Conservation (phyloP, 257 asterid species). For the Solanum chiquidenum region DNA sequence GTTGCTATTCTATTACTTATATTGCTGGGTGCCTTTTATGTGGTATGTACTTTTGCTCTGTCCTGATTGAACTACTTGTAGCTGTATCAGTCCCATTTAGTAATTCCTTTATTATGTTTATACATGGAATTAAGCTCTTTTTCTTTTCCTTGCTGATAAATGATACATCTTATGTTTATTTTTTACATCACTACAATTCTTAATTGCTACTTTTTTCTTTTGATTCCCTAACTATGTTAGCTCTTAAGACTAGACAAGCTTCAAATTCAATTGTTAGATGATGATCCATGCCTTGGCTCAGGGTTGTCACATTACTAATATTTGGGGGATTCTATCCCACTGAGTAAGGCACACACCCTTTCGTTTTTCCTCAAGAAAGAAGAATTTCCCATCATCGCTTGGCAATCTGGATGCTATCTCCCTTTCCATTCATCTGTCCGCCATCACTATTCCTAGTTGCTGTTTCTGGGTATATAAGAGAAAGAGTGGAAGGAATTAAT, state of each 20-base stretch:
- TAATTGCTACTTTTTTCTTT: not conserved
- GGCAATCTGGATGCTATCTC: not conserved
- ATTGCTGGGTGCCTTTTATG: conserved; percentile 83
- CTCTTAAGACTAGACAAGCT: not conserved
- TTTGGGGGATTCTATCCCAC: not conserved
- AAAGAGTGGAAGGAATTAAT: not conserved
- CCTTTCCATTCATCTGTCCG: not conserved
- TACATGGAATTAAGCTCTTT: not conserved
- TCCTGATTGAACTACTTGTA: not conserved
- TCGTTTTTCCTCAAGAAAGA: not conserved
- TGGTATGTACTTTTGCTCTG: conserved; percentile 43
- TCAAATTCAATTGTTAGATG: not conserved
- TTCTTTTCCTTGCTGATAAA: not conserved
- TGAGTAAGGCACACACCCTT: not conserved
- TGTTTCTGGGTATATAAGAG: not conserved
- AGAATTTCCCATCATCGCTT: not conserved
- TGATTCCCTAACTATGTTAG: not conserved
- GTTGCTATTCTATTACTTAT: conserved; percentile 65
- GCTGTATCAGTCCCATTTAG: not conserved
- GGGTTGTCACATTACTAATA: not conserved
- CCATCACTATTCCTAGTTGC: not conserved
- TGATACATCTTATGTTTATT: not conserved
- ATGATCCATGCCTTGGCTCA: not conserved
- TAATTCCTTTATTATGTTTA: not conserved
- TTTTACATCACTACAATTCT: not conserved